These are phyloP conservation scores for Biscogniauxia mediterranea DNA, from an alignment of 2,329 filamentous ascomycete genomes.

Conservation along the genomic window DNA sequence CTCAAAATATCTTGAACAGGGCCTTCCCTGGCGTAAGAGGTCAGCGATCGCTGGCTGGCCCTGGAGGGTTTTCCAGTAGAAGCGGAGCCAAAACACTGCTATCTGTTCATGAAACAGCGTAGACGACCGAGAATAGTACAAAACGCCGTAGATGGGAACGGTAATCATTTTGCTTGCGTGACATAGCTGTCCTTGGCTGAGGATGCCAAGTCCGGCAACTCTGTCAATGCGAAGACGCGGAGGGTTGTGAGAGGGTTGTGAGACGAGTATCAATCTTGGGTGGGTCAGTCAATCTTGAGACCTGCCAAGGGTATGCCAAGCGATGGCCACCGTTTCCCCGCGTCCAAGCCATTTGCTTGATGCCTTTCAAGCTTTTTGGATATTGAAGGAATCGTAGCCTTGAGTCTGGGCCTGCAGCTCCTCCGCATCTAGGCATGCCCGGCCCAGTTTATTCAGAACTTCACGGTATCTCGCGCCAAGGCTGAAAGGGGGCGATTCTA, in stretches of 20 bases:
- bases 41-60: conserved; percentile 12
- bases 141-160: conserved; percentile 17
- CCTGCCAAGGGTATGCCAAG: conserved; percentile 34
- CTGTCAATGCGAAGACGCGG: conserved; percentile 30
- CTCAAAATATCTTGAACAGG: conserved; percentile 27
- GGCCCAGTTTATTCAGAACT: neutral
- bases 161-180: conserved; percentile 19
- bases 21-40: conserved; percentile 14
- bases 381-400: conserved; percentile 2
- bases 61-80: conserved; percentile 4
- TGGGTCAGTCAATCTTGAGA: conserved; percentile 37
- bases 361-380: conserved; percentile 8
- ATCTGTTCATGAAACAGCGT: conserved; percentile 19
- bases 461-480: neutral
- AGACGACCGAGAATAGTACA: conserved; percentile 4
- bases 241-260: conserved; percentile 24
- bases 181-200: conserved; percentile 31
- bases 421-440: neutral
- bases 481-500: neutral
- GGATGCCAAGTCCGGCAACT: conserved; percentile 29
- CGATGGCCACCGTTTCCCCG: conserved; percentile 2
- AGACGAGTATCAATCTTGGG: conserved; percentile 25
- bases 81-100: conserved; percentile 14
- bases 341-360: conserved; percentile 2
- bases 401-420: neutral